A percentile compares a stretch with the other conserved stretches of the same genome.
phyloP scores from a whole-genome alignment of 2,329 filamentous ascomycete species.

The Diaporthe helianthi region DNA sequence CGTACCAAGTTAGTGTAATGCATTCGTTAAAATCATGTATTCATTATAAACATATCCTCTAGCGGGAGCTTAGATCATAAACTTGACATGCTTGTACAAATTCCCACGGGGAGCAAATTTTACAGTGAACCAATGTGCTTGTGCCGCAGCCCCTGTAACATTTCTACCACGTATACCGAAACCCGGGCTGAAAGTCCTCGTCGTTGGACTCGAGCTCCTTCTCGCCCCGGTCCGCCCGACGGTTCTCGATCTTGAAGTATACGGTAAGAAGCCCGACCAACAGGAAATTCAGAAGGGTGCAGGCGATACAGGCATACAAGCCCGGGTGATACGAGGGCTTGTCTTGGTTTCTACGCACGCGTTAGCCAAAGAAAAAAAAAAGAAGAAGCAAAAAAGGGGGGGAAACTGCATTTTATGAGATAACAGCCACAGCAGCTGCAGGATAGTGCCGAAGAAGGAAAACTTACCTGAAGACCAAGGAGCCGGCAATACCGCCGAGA shows the following conservation, averaged over 20 bases:
- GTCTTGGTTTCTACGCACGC: constrained; percentile 50
- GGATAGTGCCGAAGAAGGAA: background rate
- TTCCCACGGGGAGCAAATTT: background rate
- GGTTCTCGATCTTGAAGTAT: constrained; percentile 53
- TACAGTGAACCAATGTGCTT: background rate
- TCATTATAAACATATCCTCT: background rate
- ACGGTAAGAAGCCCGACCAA: constrained; percentile 52
- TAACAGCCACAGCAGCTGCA: background rate
- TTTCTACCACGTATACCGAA: constrained; percentile 47
- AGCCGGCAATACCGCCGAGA: constrained; percentile 79
- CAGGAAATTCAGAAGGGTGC: constrained; percentile 53
- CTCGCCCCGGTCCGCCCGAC: constrained; percentile 60
- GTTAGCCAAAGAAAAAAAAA: no score
- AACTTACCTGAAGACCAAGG: constrained; percentile 69
- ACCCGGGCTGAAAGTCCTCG: constrained; percentile 49
- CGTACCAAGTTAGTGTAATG: background rate
- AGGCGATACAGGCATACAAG: constrained; percentile 62
- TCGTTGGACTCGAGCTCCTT: constrained; percentile 57
- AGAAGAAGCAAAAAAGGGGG: no score
- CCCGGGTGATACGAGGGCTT: constrained; percentile 60
- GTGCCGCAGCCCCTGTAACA: background rate
- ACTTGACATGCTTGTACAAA: background rate
- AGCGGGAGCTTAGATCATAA: background rate
- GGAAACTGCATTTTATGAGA: background rate
- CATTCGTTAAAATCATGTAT: constrained; percentile 3